Base-by-base conservation (phyloP, 192 early-diverging fungal species). In the Coemansia sp. region DNA sequence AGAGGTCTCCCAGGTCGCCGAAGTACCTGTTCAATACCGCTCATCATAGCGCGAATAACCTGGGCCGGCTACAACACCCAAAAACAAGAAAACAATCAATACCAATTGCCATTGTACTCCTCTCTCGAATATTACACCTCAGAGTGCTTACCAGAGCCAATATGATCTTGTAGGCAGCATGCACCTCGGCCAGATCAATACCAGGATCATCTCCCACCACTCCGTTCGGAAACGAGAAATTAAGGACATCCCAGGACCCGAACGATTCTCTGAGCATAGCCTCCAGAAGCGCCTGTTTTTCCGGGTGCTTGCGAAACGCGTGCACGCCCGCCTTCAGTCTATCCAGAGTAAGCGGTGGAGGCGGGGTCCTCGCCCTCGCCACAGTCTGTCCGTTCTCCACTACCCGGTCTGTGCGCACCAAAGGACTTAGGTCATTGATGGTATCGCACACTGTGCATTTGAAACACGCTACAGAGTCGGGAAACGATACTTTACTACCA, bases 391-490 rank as follows among this genome's bases (percentile, higher is more conserved):
- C 69, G 51, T 75, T 59, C 46, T 66, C 67, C 2, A 60, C 23
- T 3, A 55, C 37, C 36, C 66, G 69, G 34, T 76, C 75, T 3
- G 69, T 67, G 9, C 75, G 73, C 63, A 57, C 62, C 38, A 66
- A n/a, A 1, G 65, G 66, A 15, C 31, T 39, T 25, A 92, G 66
- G 55, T 94, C 90, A 72, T 94, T 94, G 62, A 94, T 86, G 1
- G 93, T 93, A 36, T 94, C 91, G 84, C 96, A 98, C 9, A 95
- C 91, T 8, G 94, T 93, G 80, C 96, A 98, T 44, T 91, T 86
- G 75, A 95, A 98, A 69, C 93, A 91, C 23, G 74, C 34, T 2
- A 76, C 79, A 1, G 67, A 50, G 10, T 31, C 61, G 1, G 79
- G 79, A 19, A 67, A 76, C 21, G 64, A 42, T 23, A 76, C 74